phyloP scores from a whole-genome alignment of 305 asterid species.

The Ruellia speciosa region DNA sequence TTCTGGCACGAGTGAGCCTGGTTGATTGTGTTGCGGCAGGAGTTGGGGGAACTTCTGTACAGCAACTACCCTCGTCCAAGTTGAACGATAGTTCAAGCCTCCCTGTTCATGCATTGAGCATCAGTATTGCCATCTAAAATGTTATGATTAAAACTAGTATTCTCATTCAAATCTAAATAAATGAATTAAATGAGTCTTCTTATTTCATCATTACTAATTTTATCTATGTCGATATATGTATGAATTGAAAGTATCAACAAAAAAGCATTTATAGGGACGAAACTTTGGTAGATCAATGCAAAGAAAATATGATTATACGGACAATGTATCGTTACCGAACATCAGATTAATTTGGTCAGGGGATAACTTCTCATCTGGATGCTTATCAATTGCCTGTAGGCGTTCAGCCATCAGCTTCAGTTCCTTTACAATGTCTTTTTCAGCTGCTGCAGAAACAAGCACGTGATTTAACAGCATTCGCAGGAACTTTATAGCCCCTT shows the following conservation, averaged over 20 bases:
- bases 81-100: slow-evolving; percentile 45
- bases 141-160: not conserved
- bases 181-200: too few species aligned
- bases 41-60: slow-evolving; percentile 51
- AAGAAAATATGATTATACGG: not conserved
- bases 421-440: slow-evolving; percentile 66
- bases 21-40: slow-evolving; percentile 57
- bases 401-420: slow-evolving; percentile 62
- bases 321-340: slow-evolving; percentile 40
- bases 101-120: slow-evolving; percentile 28
- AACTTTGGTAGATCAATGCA: not conserved
- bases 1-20: slow-evolving; percentile 41
- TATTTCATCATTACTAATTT: not conserved
- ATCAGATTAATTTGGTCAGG: slow-evolving; percentile 45
- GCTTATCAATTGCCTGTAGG: slow-evolving; percentile 50
- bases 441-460: slow-evolving; percentile 38
- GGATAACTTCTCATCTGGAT: slow-evolving; percentile 48
- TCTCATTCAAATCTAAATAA: too few species aligned
- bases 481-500: slow-evolving; percentile 62
- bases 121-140: not conserved
- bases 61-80: slow-evolving; percentile 30
- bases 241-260: not conserved
- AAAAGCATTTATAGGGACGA: not conserved
- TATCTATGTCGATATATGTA: too few species aligned
- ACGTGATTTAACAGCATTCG: slow-evolving; percentile 46